phyloP scores from a whole-genome alignment of 2,329 filamentous ascomycete species.

The Nannizzia gypsea region DNA sequence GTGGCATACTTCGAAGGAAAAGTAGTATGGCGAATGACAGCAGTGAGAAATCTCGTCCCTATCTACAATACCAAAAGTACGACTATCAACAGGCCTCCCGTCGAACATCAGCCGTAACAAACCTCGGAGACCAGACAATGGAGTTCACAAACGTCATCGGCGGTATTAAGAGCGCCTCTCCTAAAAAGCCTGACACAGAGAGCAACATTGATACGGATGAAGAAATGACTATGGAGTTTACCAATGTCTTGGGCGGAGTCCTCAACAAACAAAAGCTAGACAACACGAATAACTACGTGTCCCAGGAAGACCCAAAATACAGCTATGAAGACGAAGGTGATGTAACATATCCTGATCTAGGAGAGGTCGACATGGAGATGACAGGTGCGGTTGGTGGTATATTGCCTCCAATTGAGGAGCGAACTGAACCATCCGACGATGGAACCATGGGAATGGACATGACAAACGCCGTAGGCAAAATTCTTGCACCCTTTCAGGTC shows the following conservation, averaged over 20 bases:
- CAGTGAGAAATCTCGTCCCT: constrained; percentile 23
- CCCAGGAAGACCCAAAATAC: constrained; percentile 10
- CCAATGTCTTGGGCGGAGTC: constrained; percentile 34
- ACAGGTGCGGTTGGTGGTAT: constrained; percentile 37
- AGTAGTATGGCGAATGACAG: constrained; percentile 10
- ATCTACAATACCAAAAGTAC: constrained; percentile 18
- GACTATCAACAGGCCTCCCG: constrained; percentile 26
- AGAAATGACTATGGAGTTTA: constrained; percentile 40
- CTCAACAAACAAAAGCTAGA: constrained; percentile 18
- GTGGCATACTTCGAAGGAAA: constrained; percentile 55
- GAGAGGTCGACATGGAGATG: constrained; percentile 49
- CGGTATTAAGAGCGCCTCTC: constrained; percentile 22
- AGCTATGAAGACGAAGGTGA: background rate
- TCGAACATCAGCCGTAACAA: constrained; percentile 33
- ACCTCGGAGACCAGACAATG: constrained; percentile 39
- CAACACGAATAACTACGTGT: constrained; percentile 6
- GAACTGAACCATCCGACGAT: constrained; percentile 29
- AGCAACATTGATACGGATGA: constrained; percentile 30
- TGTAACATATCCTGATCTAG: constrained; percentile 13
- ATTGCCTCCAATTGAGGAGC: constrained; percentile 29
- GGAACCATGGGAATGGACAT: constrained; percentile 55
- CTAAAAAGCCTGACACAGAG: constrained; percentile 20
- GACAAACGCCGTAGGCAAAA: constrained; percentile 52
- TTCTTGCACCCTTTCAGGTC: constrained; percentile 39
- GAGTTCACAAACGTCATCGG: constrained; percentile 36